Percentiles rank a stretch among this genome's conserved stretches.
Conservation (phyloP, 495 filamentous ascomycete genomes). For the Recurvomyces mirabilis region DNA sequence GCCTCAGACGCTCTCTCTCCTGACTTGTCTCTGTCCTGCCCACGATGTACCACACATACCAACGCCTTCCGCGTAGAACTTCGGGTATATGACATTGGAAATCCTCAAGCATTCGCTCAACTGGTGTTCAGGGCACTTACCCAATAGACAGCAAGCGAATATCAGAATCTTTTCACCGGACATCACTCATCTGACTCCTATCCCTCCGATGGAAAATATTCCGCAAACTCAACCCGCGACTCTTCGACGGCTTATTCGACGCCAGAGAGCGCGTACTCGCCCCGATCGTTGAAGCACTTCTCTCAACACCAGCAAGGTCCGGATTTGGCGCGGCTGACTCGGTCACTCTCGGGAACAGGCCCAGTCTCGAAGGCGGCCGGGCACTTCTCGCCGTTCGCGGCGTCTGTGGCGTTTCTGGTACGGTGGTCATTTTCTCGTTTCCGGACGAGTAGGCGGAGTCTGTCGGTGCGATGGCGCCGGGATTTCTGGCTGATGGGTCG, state of each 20-base stretch:
- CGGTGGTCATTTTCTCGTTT: not conserved
- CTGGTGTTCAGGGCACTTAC: too few species aligned
- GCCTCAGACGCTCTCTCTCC: too few species aligned
- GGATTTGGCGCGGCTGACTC: not conserved
- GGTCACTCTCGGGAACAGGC: not conserved
- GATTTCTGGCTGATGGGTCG: not conserved
- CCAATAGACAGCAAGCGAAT: too few species aligned
- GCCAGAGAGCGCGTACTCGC: too few species aligned
- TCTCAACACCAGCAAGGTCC: too few species aligned
- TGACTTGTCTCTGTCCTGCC: too few species aligned
- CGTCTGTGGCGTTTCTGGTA: not conserved
- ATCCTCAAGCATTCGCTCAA: too few species aligned
- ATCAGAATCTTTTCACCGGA: too few species aligned
- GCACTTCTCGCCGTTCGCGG: not conserved
- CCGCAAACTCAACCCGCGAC: not conserved
- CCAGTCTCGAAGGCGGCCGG: not conserved
- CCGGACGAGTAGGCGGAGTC: not conserved
- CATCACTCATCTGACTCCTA: not conserved
- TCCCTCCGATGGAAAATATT: conserved; percentile 1
- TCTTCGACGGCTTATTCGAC: not conserved
- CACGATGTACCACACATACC: too few species aligned
- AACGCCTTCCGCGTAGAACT: too few species aligned
- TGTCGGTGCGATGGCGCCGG: not conserved
- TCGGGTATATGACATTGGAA: too few species aligned
- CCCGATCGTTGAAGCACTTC: not conserved